Conservation (phyloP, 2,329 filamentous ascomycete genomes). For the Herpomyces periplanetae region DNA sequence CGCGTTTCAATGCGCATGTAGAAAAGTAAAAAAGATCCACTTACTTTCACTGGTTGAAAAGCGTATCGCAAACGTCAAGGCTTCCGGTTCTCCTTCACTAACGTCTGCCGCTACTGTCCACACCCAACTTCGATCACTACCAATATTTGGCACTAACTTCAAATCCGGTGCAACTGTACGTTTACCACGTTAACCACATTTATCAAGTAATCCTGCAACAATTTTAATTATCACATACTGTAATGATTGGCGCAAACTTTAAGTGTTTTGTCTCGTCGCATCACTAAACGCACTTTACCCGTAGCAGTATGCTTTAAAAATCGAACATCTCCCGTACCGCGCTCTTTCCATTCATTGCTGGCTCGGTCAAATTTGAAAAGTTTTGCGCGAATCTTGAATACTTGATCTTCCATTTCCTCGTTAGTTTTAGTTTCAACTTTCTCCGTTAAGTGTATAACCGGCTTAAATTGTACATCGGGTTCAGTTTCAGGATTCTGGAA, state of each 20-base stretch:
- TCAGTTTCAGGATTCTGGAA: no score
- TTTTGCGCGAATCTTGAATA: constrained; percentile 98
- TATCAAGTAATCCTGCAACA: constrained; percentile 1
- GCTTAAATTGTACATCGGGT: constrained; percentile 89
- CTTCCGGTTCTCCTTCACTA: constrained; percentile 86
- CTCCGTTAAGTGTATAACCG: constrained; percentile 76
- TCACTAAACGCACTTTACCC: constrained; percentile 80
- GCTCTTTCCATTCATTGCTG: constrained; percentile 88
- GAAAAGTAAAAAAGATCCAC: constrained; percentile 7
- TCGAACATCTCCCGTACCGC: constrained; percentile 77
- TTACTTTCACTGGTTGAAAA: constrained; percentile 90
- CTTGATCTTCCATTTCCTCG: constrained; percentile 85
- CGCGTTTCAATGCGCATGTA: not conserved
- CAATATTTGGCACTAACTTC: constrained; percentile 92
- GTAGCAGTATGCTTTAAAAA: constrained; percentile 97
- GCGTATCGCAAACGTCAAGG: constrained; percentile 73
- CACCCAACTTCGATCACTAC: constrained; percentile 92
- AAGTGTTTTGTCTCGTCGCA: constrained; percentile 96
- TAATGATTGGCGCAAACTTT: constrained; percentile 99
- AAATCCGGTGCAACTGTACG: constrained; percentile 62
- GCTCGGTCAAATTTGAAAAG: constrained; percentile 92
- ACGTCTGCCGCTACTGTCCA: constrained; percentile 96
- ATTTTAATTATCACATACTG: constrained; percentile 17
- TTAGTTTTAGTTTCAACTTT: constrained; percentile 92
- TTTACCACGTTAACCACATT: constrained; percentile 4